Percentiles rank a stretch among this genome's conserved stretches.
Evolutionary conservation across 352 stramenopile genomes (phyloP).

Genomic region (Phytophthora rubi): DNA sequence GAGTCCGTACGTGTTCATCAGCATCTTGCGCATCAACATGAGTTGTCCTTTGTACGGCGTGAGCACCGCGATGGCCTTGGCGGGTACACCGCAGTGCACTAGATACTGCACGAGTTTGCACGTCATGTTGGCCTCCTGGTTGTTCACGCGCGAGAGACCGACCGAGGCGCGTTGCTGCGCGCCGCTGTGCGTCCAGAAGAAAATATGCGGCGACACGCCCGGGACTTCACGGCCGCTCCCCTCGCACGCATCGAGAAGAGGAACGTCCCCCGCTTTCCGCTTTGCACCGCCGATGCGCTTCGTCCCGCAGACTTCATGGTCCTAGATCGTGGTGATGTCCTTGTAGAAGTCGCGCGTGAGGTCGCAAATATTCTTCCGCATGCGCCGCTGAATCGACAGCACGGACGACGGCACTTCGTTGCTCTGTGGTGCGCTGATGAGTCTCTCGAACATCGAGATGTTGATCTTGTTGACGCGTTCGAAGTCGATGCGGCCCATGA

Average conservation of each 20-base stretch:
- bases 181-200: slow-evolving; percentile 85
- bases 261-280: background rate
- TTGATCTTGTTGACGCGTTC: slow-evolving; percentile 88
- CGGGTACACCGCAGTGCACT: slow-evolving; percentile 72
- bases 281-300: slow-evolving; percentile 53
- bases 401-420: slow-evolving; percentile 80
- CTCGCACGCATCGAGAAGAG: slow-evolving; percentile 41
- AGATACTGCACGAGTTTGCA: slow-evolving; percentile 82
- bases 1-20: slow-evolving; percentile 57
- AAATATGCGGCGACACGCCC: slow-evolving; percentile 78
- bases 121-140: slow-evolving; percentile 78
- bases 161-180: slow-evolving; percentile 65
- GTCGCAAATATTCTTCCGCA: slow-evolving; percentile 89
- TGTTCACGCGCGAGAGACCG: slow-evolving; percentile 80
- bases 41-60: slow-evolving; percentile 91
- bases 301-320: slow-evolving; percentile 65
- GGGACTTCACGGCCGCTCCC: slow-evolving; percentile 76
- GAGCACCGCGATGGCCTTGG: slow-evolving; percentile 83
- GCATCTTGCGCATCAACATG: slow-evolving; percentile 80
- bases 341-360: slow-evolving; percentile 85
- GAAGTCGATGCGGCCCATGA: slow-evolving; percentile 89
- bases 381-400: slow-evolving; percentile 86
- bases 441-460: slow-evolving; percentile 90
- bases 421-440: slow-evolving; percentile 71
- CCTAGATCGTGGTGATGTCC: slow-evolving; percentile 83